A percentile compares a stretch with the other conserved stretches of the same genome.
phyloP scores from a whole-genome alignment of 306 rosid species.

The Oxytropis ochrocephala region DNA sequence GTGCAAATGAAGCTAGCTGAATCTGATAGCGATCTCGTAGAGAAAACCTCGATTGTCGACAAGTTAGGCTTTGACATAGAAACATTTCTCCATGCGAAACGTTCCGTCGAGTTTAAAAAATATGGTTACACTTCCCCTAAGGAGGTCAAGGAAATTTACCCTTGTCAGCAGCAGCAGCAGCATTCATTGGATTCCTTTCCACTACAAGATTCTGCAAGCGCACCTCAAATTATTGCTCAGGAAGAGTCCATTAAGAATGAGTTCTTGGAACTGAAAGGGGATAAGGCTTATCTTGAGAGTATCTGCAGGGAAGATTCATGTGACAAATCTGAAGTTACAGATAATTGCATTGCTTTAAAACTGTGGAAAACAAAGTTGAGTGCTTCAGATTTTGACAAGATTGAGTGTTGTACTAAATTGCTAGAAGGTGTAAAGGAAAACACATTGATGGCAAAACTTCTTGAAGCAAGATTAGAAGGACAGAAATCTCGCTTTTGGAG shows the following conservation, averaged over 20 bases:
- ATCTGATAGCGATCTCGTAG: conserved; percentile 26
- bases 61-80: conserved; percentile 73
- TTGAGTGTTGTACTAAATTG: conserved; percentile 40
- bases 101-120: conserved; percentile 32
- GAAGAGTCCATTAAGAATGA: conserved; percentile 35
- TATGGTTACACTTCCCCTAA: conserved; percentile 29
- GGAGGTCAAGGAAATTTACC: conserved; percentile 42
- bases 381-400: conserved; percentile 31
- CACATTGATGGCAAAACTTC: conserved; percentile 75
- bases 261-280: conserved; percentile 23
- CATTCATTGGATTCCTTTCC: conserved; percentile 57
- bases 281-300: conserved; percentile 30
- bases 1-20: conserved; percentile 52
- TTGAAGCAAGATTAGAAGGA: conserved; percentile 75
- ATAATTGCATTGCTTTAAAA: conserved; percentile 39
- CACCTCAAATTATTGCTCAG: conserved; percentile 43
- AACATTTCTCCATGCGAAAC: conserved; percentile 66
- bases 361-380: conserved; percentile 39
- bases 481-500: conserved; percentile 38
- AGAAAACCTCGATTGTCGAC: conserved; percentile 52
- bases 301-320: conserved; percentile 32
- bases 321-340: conserved; percentile 26
- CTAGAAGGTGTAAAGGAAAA: conserved; percentile 59
- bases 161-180: conserved; percentile 10
- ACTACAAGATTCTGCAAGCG: conserved; percentile 40